Evolutionary conservation across 345 rosid species (phyloP), one percentile per base, ranked within the genome.

Genomic region (Ceriops zippeliana): DNA sequence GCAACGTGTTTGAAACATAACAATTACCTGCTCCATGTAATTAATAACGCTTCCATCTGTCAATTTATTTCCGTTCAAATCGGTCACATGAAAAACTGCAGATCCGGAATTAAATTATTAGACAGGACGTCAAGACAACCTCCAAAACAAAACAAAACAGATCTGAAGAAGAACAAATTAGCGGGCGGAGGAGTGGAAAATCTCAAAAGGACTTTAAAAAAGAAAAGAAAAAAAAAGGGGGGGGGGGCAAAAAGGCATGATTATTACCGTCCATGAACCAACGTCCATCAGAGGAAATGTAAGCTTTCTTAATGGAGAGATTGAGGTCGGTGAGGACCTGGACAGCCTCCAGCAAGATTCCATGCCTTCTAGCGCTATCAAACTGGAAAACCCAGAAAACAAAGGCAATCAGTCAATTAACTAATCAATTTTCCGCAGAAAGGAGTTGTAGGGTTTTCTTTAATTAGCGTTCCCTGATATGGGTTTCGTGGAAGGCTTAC

Each of bases 41-140:
- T 68, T 85, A 46, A 95, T 84, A 60, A 90, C 93, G 57, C 89
- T 88, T 72, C 83, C 86, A 63, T 90, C 96, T 10, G 93, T 88
- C 62, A 95, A 70, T 69, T 95, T 95, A 76, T 91, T 86, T 63
- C 99, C 99, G 62, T 86, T 81, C 21, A 85, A 38, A 82, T 95
- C 96, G 64, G 97, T 90, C 80, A 95, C 99, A 75, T 95, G 93
- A 66, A 91, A 95, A 78, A 91, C 99, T 95, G 89, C 83, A 84
- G 62, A 59, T 27, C 28, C 52, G 58, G 38, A 47, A 34, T 30
- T 30, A 34, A 19, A 22, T 53, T 11, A 47, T 49, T 42, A 53
- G 16, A 17, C 15, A n/a, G 21, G 22, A 17, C 3, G 59, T 52
- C 42, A 19, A 51, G 56, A 13, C 38, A 7, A 56, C 27, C 11